Evolutionary conservation across 106 monocot species (phyloP).

Genomic region (Dendrobium huoshanense): DNA sequence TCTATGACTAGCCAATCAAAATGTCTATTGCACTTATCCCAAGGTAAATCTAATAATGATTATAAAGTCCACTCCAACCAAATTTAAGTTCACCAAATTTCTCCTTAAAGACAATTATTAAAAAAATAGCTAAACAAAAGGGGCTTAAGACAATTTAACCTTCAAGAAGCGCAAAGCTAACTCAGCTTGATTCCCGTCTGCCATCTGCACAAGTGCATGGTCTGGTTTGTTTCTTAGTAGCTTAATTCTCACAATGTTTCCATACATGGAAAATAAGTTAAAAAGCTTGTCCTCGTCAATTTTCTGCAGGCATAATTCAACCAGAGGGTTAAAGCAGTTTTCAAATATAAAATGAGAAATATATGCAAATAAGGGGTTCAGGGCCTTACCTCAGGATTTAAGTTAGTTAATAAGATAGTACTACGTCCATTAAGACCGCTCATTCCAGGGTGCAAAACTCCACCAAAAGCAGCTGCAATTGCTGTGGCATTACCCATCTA

Average conservation of each 20-base stretch:
- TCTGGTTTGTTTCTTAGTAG: constrained; percentile 55
- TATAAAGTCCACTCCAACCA: too few relatives aligned
- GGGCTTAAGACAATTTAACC: constrained; percentile 9
- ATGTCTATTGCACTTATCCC: too few relatives aligned
- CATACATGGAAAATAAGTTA: constrained; percentile 56
- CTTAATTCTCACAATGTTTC: constrained; percentile 55
- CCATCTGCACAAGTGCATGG: constrained; percentile 66
- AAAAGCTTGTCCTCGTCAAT: constrained; percentile 58
- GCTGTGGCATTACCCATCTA: constrained; percentile 63
- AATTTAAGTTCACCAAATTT: too few relatives aligned
- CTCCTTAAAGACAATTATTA: background rate
- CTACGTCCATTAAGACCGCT: constrained; percentile 74
- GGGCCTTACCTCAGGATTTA: constrained; percentile 68
- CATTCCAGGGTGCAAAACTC: constrained; percentile 68
- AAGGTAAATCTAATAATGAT: too few relatives aligned
- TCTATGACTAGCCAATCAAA: too few relatives aligned
- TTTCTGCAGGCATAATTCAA: constrained; percentile 20
- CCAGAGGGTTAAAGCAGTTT: background rate
- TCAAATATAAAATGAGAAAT: background rate
- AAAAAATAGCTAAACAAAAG: background rate
- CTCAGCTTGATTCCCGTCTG: constrained; percentile 60
- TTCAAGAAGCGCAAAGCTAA: constrained; percentile 58
- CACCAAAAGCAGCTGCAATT: constrained; percentile 58
- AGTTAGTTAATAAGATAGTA: constrained; percentile 76
- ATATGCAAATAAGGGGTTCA: background rate